Base-by-base conservation (phyloP, 495 filamentous ascomycete genomes). In the Hypoxylon cercidicola region DNA sequence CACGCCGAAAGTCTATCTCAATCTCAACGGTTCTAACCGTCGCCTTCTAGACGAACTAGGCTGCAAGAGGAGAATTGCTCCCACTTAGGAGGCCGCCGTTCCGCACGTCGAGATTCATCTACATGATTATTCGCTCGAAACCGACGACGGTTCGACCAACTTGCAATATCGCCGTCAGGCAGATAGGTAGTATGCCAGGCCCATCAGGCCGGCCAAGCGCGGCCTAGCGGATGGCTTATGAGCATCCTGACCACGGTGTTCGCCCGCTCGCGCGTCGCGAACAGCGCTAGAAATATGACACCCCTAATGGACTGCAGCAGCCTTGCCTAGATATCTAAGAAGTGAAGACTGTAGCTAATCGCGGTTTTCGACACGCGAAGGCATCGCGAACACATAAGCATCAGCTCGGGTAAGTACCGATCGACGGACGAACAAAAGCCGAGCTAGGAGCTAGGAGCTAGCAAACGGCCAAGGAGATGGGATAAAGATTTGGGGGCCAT, bases 81-180 rank as follows among this genome's bases (percentile, higher is more conserved):
- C 48, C 16, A 16, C 59, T 39, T 19, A 37, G 46, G 60, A 60
- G 60, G 65, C 55, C 46, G 55, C 44, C 55, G 18, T 40, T 47
- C 44, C 37, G 30, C 21, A 39, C 15, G n/a, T 46, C 46, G 60
- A 64, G 16, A 21, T 59, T 60, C 25, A 52, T 51, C 39, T 39
- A 35, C 37, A 20, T 21, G 23, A 15, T 53, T 50, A 64, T 60
- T 68, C 55, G 60, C 50, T 51, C 40, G 55, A 68, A 53, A 60
- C 59, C 59, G 64, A 62, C 15, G 54, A 63, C 16, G 25, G 41
- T 28, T 63, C 55, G 28, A 46, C 30, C 25, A 32, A 44, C 59
- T 54, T 46, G 59, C 47, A 35, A 47, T 18, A 55, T 62, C 43
- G 30, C 37, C 10, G 43, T 49, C 19, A 68, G 64, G 58, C 58